Percentiles rank a stretch among this genome's conserved stretches.
Evolutionary conservation across 2,329 filamentous ascomycete genomes (phyloP).

Genomic region (Aspergillus quadricinctus): DNA sequence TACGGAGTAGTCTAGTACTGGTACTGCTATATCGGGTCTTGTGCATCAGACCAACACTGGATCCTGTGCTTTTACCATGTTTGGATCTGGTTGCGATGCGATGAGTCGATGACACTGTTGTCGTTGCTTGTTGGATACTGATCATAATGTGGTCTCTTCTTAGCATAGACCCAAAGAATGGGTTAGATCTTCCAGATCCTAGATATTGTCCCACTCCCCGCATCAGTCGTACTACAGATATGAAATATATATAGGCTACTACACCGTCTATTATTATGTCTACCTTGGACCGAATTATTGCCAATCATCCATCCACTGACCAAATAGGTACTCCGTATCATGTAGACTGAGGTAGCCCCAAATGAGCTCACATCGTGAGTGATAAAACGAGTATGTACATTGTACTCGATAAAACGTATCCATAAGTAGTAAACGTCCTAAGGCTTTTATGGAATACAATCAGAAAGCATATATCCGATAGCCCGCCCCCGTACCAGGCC

Average conservation of each 20-base stretch:
- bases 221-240: no score
- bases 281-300: no score
- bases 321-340: background rate
- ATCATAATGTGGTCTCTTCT: no score
- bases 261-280: no score
- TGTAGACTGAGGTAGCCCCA: no score
- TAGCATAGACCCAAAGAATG: background rate
- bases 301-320: background rate
- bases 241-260: no score
- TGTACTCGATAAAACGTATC: background rate
- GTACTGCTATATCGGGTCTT: background rate
- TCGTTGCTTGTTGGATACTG: background rate
- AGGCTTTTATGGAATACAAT: background rate
- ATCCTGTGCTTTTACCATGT: background rate
- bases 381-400: no score
- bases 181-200: background rate
- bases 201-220: background rate
- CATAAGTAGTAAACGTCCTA: background rate
- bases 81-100: background rate
- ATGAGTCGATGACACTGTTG: background rate
- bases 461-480: background rate
- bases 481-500: background rate
- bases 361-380: background rate
- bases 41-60: background rate
- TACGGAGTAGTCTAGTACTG: no score